phyloP scores from a whole-genome alignment of 441 rosid genomes.

The Dalechampia spathulata region DNA sequence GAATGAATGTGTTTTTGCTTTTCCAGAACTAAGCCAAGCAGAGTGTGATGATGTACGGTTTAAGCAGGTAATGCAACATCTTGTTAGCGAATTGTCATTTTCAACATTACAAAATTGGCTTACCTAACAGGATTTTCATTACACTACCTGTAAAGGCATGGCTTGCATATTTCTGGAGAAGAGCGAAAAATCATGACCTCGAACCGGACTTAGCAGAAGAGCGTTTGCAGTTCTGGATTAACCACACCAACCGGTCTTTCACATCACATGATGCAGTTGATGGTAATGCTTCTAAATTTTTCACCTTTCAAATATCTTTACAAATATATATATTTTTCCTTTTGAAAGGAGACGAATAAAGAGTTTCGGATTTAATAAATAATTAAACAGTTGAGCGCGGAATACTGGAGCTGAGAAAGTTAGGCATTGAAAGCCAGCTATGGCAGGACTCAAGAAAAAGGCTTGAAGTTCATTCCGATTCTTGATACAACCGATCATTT shows the following conservation, averaged over 20 bases:
- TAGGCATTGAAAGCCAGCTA: constrained; percentile 62
- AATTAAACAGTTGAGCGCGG: constrained; percentile 71
- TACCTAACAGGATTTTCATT: neutral
- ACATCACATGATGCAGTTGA: constrained; percentile 75
- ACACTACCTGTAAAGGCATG: constrained; percentile 44
- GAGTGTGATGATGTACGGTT: constrained; percentile 85
- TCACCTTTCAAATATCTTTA: too few relatives aligned
- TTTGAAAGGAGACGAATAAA: too few relatives aligned
- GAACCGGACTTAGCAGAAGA: constrained; percentile 77
- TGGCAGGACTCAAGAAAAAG: constrained; percentile 67
- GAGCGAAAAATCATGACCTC: constrained; percentile 60
- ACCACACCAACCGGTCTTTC: constrained; percentile 39
- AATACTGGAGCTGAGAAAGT: constrained; percentile 66
- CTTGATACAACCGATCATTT: too few relatives aligned
- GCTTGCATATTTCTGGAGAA: constrained; percentile 81
- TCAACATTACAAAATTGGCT: neutral
- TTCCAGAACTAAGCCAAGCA: constrained; percentile 72
- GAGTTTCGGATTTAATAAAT: too few relatives aligned
- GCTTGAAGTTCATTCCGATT: constrained; percentile 31
- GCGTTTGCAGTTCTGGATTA: constrained; percentile 64
- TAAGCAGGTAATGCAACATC: constrained; percentile 52
- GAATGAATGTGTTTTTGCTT: constrained; percentile 5
- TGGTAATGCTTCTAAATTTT: constrained; percentile 34
- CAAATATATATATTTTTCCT: too few relatives aligned
- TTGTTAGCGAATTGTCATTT: neutral